These are phyloP conservation scores for Aspergillus fischeri DNA, from an alignment of 2,329 filamentous ascomycete species.

Conservation along the genomic window DNA sequence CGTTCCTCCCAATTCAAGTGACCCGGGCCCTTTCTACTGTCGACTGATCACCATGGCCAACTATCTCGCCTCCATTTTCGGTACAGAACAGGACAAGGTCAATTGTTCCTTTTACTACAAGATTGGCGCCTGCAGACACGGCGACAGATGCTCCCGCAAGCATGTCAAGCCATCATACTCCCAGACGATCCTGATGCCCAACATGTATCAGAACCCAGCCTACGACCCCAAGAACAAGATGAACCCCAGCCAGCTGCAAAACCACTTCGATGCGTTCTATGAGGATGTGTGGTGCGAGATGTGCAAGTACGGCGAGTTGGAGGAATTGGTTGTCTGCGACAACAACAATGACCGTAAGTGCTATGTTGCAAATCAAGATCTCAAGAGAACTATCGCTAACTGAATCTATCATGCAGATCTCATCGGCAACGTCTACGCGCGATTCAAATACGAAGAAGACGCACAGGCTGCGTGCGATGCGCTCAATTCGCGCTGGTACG, in stretches of 20 bases:
- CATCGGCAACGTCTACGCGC: constrained; percentile 97
- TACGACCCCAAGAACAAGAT: constrained; percentile 97
- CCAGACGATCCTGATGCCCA: constrained; percentile 95
- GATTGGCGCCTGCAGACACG: constrained; percentile 97
- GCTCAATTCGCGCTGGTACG: constrained; percentile 94
- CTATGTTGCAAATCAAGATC: neutral
- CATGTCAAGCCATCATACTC: constrained; percentile 98
- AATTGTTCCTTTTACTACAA: constrained; percentile 99
- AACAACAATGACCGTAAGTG: constrained; percentile 94
- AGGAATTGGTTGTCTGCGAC: constrained; percentile 97
- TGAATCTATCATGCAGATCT: constrained; percentile 57
- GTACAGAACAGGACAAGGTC: constrained; percentile 98
- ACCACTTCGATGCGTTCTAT: constrained; percentile 99
- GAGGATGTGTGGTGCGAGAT: constrained; percentile 99
- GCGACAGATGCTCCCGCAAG: constrained; percentile 95
- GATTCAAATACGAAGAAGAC: constrained; percentile 99
- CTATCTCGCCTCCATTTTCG: constrained; percentile 98
- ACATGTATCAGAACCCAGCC: constrained; percentile 97
- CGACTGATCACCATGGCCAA: constrained; percentile 68
- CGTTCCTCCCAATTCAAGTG: neutral
- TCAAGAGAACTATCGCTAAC: constrained; percentile 11
- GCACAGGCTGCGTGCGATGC: constrained; percentile 91
- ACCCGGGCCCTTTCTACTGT: neutral
- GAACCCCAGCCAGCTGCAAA: constrained; percentile 92
- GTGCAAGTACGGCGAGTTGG: constrained; percentile 96